Evolutionary conservation across 78 protist species (phyloP).

Genomic region (slime mould (Dictyostelium discoideum)): dicty_2.7 NC_007089.4:5196001-5196500

Average conservation of each 20-base stretch:
- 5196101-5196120: constrained; percentile 48
- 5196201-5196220: constrained; percentile 79
- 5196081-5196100: constrained; percentile 84
- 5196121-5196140: constrained; percentile 80
- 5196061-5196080: constrained; percentile 86
- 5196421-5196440: not conserved
- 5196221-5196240: constrained; percentile 5
- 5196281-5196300: constrained; percentile 53
- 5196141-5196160: constrained; percentile 95
- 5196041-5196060: constrained; percentile 62
- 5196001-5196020: constrained; percentile 88
- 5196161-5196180: constrained; percentile 92
- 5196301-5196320: constrained; percentile 88
- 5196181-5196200: constrained; percentile 62
- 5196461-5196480: constrained; percentile 41
- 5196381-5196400: not conserved
- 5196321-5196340: constrained; percentile 89
- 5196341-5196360: constrained; percentile 23
- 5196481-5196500: constrained; percentile 82
- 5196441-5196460: not conserved
- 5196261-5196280: constrained; percentile 60
- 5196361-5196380: not conserved
- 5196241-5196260: constrained; percentile 83
- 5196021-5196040: constrained; percentile 88
- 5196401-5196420: not conserved